These are phyloP conservation scores for Solanum sitiens DNA, from an alignment of 257 asterid genomes.

Conservation along the genomic window DNA sequence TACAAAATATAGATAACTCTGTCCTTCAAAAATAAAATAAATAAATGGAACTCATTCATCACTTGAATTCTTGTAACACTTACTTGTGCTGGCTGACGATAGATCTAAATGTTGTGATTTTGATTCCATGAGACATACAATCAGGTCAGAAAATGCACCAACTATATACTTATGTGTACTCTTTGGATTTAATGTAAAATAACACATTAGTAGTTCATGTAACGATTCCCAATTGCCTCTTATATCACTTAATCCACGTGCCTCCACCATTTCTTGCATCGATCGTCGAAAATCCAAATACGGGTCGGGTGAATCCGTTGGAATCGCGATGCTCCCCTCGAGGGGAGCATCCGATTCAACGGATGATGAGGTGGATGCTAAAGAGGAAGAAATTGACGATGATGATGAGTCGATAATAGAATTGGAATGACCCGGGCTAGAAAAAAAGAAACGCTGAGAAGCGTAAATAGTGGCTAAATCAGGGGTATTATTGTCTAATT, in stretches of 20 bases:
- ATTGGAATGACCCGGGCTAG: constrained; percentile 89
- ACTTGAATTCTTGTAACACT: background rate
- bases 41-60: background rate
- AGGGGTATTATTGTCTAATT: constrained; percentile 19
- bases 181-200: constrained; percentile 68
- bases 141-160: constrained; percentile 81
- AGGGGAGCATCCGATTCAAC: constrained; percentile 10
- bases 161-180: constrained; percentile 79
- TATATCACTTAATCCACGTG: constrained; percentile 50
- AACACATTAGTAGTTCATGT: constrained; percentile 71
- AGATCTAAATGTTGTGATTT: constrained; percentile 3
- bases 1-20: background rate
- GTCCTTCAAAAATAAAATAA: background rate
- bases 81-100: constrained; percentile 4
- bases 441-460: constrained; percentile 83
- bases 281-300: constrained; percentile 75
- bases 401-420: constrained; percentile 69
- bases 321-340: constrained; percentile 45
- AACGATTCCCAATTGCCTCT: constrained; percentile 53
- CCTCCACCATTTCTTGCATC: constrained; percentile 98
- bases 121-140: constrained; percentile 54
- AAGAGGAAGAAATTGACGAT: constrained; percentile 20
- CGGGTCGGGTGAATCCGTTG: constrained; percentile 80
- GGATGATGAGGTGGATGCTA: constrained; percentile 39
- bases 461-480: constrained; percentile 62